These are phyloP conservation scores for Saitozyma sp. DNA, from an alignment of 768 basidiomycete species.

Conservation along the genomic window DNA sequence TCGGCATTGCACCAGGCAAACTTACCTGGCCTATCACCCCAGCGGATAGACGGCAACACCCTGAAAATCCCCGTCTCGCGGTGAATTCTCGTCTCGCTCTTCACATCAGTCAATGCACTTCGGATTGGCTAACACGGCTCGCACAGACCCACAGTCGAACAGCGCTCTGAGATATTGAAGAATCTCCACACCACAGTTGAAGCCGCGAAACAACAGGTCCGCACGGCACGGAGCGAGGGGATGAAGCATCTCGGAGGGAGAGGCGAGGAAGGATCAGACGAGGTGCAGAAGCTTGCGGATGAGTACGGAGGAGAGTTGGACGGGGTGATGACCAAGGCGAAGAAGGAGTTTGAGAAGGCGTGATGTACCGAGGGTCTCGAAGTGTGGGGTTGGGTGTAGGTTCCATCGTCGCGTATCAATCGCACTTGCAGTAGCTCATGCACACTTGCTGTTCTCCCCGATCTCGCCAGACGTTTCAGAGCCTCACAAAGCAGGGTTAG, in stretches of 20 bases:
- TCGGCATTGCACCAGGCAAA: constrained; percentile 51
- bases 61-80: constrained; percentile 46
- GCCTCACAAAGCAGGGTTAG: no score
- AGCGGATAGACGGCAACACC: constrained; percentile 40
- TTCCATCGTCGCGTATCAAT: background rate
- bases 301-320: constrained; percentile 42
- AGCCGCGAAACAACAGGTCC: constrained; percentile 47
- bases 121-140: constrained; percentile 1
- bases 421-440: no score
- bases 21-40: constrained; percentile 50
- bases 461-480: no score
- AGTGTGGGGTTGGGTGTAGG: background rate
- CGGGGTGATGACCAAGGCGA: constrained; percentile 39
- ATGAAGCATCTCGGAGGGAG: constrained; percentile 44
- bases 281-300: constrained; percentile 50
- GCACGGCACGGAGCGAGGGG: constrained; percentile 46
- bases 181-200: constrained; percentile 35
- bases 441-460: no score
- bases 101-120: background rate
- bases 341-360: constrained; percentile 52
- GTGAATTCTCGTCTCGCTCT: constrained; percentile 20
- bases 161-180: constrained; percentile 38
- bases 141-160: constrained; percentile 39
- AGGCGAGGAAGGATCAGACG: constrained; percentile 32
- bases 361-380: constrained; percentile 10